Evolutionary conservation across 2,329 filamentous ascomycete genomes (phyloP), one percentile per base, ranked within the genome.

Genomic region (Ophiostoma ips): DNA sequence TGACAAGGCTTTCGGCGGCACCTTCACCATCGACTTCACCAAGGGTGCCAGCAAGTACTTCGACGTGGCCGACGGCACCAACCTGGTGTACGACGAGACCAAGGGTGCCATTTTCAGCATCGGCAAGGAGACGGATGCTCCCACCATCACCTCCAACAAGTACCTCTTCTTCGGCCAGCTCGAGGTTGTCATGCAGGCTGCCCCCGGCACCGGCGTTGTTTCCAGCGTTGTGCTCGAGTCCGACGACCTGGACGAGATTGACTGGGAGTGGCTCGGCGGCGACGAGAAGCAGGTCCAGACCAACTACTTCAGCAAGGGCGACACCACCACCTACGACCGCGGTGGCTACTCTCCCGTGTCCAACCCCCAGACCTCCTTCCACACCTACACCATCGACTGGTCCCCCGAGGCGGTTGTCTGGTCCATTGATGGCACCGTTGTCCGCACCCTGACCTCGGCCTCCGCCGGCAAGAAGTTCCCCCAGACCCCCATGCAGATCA

Each of bases 121-220:
- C 68, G 76, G 74, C 34, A 70, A 77, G 47, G 75, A 78, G 55
- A 71, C 63, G 12, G 75, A 87, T 48, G 79, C 76, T 46, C 82
- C 87, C 35, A 87, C 84, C 33, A 87, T 94, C 65, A 74, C 72
- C 60, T 77, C 77, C 51, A 74, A 80, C 61, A 89, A 88, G 76
- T 96, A 94, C 73, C 87, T 98, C 65, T 95, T 96, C 85, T 96
- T 95, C 65, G 92, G 92, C 55, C 81, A 81, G 61, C 77, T 95
- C 58, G 84, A 94, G 50, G 79, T 87, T 53, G 78, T 77, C 30
- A 70, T 94, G 61, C 83, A 88, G 66, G 83, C 84, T 36, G 83
- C 92, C 24, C 76, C 83, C 3, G 92, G 90, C 40, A 72, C 71
- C 7, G 92, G 92, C 57, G 84, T 98, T 56, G 85, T 98, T 55